Evolutionary conservation across 805 yeast genomes (phyloP), one percentile per base, ranked within the genome.

Genomic region (Myxozyma lipomycoides): DNA sequence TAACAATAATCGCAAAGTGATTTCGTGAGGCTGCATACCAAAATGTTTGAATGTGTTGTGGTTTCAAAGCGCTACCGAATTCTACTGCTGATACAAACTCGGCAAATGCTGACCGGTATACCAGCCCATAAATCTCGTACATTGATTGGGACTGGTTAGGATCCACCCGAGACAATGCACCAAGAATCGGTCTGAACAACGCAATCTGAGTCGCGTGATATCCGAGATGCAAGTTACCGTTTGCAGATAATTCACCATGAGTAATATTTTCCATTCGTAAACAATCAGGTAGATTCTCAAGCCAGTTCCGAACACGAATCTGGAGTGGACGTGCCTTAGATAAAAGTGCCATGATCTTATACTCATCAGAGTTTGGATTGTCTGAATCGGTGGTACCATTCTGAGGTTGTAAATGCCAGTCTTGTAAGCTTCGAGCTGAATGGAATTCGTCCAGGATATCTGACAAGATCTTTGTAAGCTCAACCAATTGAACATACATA

Each of bases 221-320:
- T 4, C 62, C 59, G 2, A 62, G 52, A 43, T 62, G 64, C 15
- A 62, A 46, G 40, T 60, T 60, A 17, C 64, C 62, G 23, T 52
- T 56, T 1, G 61, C 57, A 17, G 61, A 60, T 6, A 60, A 49
- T 34, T 62, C 62, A 15, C 65, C 63, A 10, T 43, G 50, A 21
- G 58, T 60, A 22, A 45, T 50, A 26, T 52, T 48, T 32, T 52
- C 62, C 58, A 60, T 61, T 9, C 59, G 46, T 37, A 64, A 51
- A 12, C 59, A 49, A 17, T 56, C 60, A 1, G 73, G 73, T 22
- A 70, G 63, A 2, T 59, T 49, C 32, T 59, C 62, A 25, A 64
- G 62, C 72, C 74, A 70, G 24, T 63, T 61, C 30, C 67, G 61
- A 23, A 70, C 62, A 41, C 66, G 47, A 22, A 68, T 57, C 38